These are phyloP conservation scores for Zelopaecilomyces penicillatus DNA, from an alignment of 2,329 filamentous ascomycete genomes.

Conservation along the genomic window DNA sequence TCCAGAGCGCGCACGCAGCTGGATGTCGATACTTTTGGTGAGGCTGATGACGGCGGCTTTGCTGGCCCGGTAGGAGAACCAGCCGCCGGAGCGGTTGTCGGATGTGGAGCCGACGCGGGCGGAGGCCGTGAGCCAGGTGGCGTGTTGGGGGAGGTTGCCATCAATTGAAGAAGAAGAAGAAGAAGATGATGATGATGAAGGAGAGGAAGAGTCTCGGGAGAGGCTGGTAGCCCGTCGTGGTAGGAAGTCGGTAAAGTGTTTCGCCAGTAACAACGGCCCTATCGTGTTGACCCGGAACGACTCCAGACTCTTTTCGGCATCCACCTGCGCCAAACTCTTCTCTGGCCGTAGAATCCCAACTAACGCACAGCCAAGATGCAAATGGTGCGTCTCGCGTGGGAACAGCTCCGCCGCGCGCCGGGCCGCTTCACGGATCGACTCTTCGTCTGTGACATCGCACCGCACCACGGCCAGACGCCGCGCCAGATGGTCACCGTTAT, in stretches of 20 bases:
- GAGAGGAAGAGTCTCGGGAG: neutral
- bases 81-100: constrained; percentile 67
- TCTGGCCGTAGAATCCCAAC: constrained; percentile 67
- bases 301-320: constrained; percentile 50
- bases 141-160: constrained; percentile 36
- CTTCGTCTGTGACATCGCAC: constrained; percentile 50
- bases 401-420: constrained; percentile 43
- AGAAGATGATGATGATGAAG: neutral
- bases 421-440: constrained; percentile 50
- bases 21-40: constrained; percentile 63
- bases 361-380: constrained; percentile 61
- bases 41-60: constrained; percentile 69
- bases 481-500: constrained; percentile 12
- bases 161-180: constrained; percentile 1
- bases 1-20: constrained; percentile 47
- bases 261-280: constrained; percentile 67
- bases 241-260: constrained; percentile 63
- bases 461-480: constrained; percentile 31
- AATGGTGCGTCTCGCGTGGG: constrained; percentile 41
- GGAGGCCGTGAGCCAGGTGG: constrained; percentile 67
- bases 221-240: constrained; percentile 44
- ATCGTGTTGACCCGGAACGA: constrained; percentile 68
- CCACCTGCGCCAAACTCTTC: constrained; percentile 58
- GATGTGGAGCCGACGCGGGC: constrained; percentile 67
- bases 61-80: constrained; percentile 72